These are phyloP conservation scores for Annulohypoxylon nitens DNA, from an alignment of 495 filamentous ascomycete species.

Conservation along the genomic window DNA sequence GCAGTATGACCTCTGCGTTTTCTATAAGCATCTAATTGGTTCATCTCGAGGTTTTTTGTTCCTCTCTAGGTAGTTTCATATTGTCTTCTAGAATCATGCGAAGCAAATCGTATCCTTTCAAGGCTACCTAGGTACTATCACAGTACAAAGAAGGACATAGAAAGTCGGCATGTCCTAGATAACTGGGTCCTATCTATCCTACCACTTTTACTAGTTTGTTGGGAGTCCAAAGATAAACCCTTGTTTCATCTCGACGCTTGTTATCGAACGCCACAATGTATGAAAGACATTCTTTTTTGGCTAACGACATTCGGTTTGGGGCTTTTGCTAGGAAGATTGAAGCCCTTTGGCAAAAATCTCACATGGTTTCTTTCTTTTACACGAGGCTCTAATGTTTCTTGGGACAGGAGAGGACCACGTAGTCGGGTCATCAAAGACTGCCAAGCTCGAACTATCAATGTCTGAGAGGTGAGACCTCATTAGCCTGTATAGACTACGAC, in stretches of 20 bases:
- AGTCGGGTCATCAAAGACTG: not conserved
- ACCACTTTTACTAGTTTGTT: not conserved
- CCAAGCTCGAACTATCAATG: not conserved
- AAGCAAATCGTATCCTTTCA: not conserved
- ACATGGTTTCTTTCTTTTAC: conserved; percentile 5
- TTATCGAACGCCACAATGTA: not conserved
- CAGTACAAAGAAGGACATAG: conserved; percentile 4
- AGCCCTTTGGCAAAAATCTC: not conserved
- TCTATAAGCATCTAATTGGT: not conserved
- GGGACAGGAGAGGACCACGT: not conserved
- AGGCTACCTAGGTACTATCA: not conserved
- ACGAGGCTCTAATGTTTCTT: not conserved
- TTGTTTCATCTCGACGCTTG: conserved; percentile 3
- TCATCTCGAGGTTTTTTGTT: not conserved
- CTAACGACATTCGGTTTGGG: not conserved
- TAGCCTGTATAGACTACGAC: not conserved
- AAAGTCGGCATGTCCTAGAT: not conserved
- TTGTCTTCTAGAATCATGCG: not conserved
- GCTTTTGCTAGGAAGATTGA: not conserved
- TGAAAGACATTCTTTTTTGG: not conserved
- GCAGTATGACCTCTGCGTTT: not conserved
- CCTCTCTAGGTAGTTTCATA: not conserved
- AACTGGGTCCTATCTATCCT: not conserved
- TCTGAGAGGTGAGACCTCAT: not conserved
- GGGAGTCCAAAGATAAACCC: not conserved